phyloP scores from a whole-genome alignment of 768 basidiomycete genomes.

The Mycena vulgaris region DNA sequence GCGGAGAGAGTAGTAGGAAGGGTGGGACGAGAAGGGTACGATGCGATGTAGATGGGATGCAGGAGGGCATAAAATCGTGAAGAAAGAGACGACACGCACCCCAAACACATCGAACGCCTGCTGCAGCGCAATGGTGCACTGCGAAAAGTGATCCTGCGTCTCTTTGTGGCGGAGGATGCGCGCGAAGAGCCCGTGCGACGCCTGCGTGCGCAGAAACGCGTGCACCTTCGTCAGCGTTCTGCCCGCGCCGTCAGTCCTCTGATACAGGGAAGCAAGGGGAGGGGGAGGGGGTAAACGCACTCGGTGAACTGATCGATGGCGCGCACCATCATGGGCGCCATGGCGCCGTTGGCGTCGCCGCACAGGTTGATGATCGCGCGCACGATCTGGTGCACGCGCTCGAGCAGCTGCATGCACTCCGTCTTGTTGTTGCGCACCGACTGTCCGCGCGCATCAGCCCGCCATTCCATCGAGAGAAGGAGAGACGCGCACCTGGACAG shows the following conservation, averaged over 20 bases:
- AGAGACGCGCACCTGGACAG: constrained; percentile 23
- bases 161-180: constrained; percentile 27
- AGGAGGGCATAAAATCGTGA: too few species aligned
- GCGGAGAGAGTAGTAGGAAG: background rate
- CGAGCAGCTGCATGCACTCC: constrained; percentile 29
- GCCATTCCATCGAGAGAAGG: background rate
- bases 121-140: constrained; percentile 21
- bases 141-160: constrained; percentile 2
- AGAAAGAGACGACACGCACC: constrained; percentile 41
- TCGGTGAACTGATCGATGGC: constrained; percentile 19
- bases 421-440: constrained; percentile 26
- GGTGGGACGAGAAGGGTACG: background rate
- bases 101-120: constrained; percentile 44
- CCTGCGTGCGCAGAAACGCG: constrained; percentile 9
- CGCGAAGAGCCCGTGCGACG: constrained; percentile 5
- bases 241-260: background rate
- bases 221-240: constrained; percentile 28
- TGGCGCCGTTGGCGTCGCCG: constrained; percentile 13
- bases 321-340: constrained; percentile 7
- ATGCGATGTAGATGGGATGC: too few species aligned
- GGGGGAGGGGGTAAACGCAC: constrained; percentile 13
- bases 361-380: constrained; percentile 33
- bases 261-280: background rate
- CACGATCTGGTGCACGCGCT: constrained; percentile 40
- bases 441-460: background rate